Conservation (phyloP, 1,139 yeast species). For the Hemisphaericaspora lyxosophila region DNA sequence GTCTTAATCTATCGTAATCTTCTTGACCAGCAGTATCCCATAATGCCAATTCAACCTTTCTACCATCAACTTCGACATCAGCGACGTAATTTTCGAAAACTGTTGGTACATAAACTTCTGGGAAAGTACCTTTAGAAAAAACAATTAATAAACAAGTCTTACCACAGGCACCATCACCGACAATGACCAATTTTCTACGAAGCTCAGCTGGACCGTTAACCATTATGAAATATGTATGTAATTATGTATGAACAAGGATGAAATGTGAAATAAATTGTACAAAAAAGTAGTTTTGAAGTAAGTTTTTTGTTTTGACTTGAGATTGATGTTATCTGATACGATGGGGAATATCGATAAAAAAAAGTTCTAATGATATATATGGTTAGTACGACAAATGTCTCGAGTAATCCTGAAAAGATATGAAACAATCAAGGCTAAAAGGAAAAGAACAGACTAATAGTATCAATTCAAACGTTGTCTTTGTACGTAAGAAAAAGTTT, state of each 20-base stretch:
- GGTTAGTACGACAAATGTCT: background rate
- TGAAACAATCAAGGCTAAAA: background rate
- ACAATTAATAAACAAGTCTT: constrained; percentile 81
- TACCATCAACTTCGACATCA: constrained; percentile 90
- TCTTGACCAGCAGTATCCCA: constrained; percentile 99
- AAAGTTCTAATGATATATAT: background rate
- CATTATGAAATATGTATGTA: constrained; percentile 23
- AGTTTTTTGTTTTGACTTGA: background rate
- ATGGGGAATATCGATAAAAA: too few relatives aligned
- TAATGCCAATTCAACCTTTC: constrained; percentile 88
- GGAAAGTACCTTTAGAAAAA: constrained; percentile 93
- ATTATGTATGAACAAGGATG: constrained; percentile 5
- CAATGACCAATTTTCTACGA: constrained; percentile 79
- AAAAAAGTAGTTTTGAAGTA: background rate
- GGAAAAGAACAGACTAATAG: background rate
- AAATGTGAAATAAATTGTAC: background rate
- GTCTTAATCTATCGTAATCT: constrained; percentile 94
- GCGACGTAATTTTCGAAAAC: constrained; percentile 95
- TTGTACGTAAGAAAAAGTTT: background rate
- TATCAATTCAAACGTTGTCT: background rate
- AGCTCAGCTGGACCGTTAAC: constrained; percentile 61
- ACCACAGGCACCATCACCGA: constrained; percentile 89
- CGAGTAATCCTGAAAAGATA: constrained; percentile 1
- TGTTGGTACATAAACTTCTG: constrained; percentile 93
- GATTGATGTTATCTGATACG: background rate